Conservation (phyloP, 257 asterid species). For the Striga asiatica region DNA sequence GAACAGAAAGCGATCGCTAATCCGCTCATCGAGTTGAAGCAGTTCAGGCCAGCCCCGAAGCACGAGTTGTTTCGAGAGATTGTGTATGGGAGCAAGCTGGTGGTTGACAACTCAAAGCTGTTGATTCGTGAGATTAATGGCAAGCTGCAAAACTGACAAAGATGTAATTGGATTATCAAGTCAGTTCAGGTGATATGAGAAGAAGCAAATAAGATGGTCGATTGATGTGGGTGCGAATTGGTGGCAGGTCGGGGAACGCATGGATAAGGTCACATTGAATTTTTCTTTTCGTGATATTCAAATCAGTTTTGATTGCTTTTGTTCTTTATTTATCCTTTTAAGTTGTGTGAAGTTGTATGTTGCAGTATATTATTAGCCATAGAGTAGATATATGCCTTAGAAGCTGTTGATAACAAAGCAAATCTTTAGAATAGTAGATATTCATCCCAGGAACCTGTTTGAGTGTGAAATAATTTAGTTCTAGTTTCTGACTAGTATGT, state of each 20-base stretch:
- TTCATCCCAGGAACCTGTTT: background rate
- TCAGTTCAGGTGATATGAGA: background rate
- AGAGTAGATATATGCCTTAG: too few species aligned
- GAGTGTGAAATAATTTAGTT: too few species aligned
- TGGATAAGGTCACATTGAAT: background rate
- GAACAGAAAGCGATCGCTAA: conserved; percentile 28
- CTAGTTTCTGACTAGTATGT: too few species aligned
- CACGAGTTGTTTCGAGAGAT: conserved; percentile 36
- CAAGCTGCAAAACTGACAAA: conserved; percentile 21
- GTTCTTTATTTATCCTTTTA: too few species aligned
- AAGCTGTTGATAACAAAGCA: too few species aligned
- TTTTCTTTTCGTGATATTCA: too few species aligned
- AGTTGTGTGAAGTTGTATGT: too few species aligned
- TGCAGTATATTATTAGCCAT: too few species aligned
- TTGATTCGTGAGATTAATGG: conserved; percentile 51
- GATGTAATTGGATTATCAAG: background rate
- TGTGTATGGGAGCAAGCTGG: conserved; percentile 40
- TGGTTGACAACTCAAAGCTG: conserved; percentile 43
- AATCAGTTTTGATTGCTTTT: too few species aligned
- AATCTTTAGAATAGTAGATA: too few species aligned
- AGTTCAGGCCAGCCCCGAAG: conserved; percentile 46
- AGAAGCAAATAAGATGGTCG: background rate
- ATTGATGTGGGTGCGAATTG: background rate
- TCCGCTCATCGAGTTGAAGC: conserved; percentile 41
- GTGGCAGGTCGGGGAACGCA: background rate